Conservation (phyloP, 164 flowering plant species). For the Hamamelis virginiana region DNA sequence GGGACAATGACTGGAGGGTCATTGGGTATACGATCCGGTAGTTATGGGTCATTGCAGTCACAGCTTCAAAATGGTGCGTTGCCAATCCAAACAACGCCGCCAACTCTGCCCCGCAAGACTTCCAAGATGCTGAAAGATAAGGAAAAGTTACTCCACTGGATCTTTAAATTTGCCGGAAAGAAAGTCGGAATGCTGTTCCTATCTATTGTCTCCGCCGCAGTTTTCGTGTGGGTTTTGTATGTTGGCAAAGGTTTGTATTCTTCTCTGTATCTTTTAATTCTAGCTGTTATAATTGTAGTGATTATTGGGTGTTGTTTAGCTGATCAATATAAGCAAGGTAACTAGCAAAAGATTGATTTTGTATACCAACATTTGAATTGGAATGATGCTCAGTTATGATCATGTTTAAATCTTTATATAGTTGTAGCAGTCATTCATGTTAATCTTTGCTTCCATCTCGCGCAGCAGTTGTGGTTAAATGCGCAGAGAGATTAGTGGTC, state of each 20-base stretch:
- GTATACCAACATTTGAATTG: background rate
- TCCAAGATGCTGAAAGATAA: conserved; percentile 62
- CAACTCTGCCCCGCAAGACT: conserved; percentile 32
- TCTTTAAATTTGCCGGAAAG: conserved; percentile 61
- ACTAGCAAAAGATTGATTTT: background rate
- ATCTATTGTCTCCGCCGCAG: conserved; percentile 52
- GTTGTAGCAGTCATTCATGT: background rate
- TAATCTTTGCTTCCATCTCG: background rate
- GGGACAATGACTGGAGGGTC: conserved; percentile 65
- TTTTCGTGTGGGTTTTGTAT: conserved; percentile 54
- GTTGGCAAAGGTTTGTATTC: conserved; percentile 58
- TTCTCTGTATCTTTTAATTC: background rate
- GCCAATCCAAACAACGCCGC: conserved; percentile 34
- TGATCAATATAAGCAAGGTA: background rate
- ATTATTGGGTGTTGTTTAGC: background rate
- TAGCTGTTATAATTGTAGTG: background rate
- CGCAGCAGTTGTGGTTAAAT: background rate
- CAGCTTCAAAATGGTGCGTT: conserved; percentile 38
- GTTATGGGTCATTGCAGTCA: conserved; percentile 57
- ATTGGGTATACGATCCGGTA: conserved; percentile 61
- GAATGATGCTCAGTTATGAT: background rate
- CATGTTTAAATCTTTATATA: background rate
- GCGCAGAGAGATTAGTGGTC: background rate
- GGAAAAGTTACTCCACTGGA: conserved; percentile 51
- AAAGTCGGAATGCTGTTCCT: conserved; percentile 75